phyloP scores from a whole-genome alignment of 805 yeast species.

The Lachancea fermentati region DNA sequence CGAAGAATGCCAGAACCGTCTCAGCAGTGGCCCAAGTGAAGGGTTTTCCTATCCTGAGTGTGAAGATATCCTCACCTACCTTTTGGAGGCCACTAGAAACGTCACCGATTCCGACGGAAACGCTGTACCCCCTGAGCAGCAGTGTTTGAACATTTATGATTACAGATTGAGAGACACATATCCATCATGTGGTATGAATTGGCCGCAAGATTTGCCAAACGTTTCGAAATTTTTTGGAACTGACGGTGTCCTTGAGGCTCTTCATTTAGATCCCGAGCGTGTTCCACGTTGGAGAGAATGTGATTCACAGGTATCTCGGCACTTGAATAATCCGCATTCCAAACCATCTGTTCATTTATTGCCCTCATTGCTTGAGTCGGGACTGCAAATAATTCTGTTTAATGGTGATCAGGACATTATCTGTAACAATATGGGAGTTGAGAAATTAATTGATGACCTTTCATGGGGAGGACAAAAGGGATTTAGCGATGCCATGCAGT shows the following conservation, averaged over 20 bases:
- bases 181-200: slow-evolving; percentile 86
- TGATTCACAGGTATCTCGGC: slow-evolving; percentile 47
- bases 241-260: slow-evolving; percentile 42
- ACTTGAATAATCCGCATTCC: slow-evolving; percentile 47
- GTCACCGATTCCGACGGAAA: slow-evolving; percentile 23
- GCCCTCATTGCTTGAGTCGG: slow-evolving; percentile 54
- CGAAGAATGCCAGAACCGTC: slow-evolving; percentile 53
- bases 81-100: slow-evolving; percentile 28
- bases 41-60: slow-evolving; percentile 37
- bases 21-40: slow-evolving; percentile 29
- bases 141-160: slow-evolving; percentile 83
- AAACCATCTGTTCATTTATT: slow-evolving; percentile 59
- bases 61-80: slow-evolving; percentile 36
- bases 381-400: slow-evolving; percentile 62
- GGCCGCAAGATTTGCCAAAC: slow-evolving; percentile 68
- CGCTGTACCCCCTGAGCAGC: slow-evolving; percentile 33
- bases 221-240: slow-evolving; percentile 50
- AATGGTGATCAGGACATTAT: slow-evolving; percentile 86
- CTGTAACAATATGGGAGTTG: slow-evolving; percentile 78
- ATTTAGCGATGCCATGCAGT: slow-evolving; percentile 22
- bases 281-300: slow-evolving; percentile 73
- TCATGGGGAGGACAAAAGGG: slow-evolving; percentile 55
- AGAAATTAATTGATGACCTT: slow-evolving; percentile 54
- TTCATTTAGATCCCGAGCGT: slow-evolving; percentile 42
- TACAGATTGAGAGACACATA: slow-evolving; percentile 60